Evolutionary conservation across 371 early-diverging fungal species (phyloP).

Genomic region (Mortierella sp.): DNA sequence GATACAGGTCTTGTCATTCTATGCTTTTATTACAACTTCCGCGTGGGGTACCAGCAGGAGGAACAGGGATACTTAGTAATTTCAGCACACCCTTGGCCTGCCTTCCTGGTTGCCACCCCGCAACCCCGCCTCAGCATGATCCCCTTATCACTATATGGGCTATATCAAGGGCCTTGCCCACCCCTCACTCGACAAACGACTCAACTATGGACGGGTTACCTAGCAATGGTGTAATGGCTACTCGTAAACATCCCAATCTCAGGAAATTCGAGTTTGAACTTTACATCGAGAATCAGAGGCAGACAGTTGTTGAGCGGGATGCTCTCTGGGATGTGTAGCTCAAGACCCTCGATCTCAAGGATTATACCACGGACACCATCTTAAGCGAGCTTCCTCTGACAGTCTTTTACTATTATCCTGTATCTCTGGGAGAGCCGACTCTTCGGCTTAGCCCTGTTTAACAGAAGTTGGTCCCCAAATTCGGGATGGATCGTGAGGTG

Average conservation of each 20-base stretch:
- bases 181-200: not conserved
- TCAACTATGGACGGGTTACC: not conserved
- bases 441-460: not conserved
- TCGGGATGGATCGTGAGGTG: not conserved
- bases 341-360: not conserved
- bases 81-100: not conserved
- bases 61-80: not conserved
- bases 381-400: not conserved
- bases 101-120: not conserved
- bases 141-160: not conserved
- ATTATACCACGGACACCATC: not conserved
- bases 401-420: not conserved
- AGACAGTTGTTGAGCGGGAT: not conserved
- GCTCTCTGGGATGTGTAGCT: not conserved
- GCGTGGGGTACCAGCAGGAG: not conserved
- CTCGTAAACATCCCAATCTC: not conserved
- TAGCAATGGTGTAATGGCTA: not conserved
- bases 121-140: not conserved
- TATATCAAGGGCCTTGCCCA: not conserved
- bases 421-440: not conserved
- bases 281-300: not conserved
- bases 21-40: not conserved
- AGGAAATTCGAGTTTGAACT: not conserved
- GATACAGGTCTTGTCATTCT: not conserved
- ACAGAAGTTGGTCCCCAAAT: not conserved